phyloP scores from a whole-genome alignment of 257 asterid genomes.

The Marsdenia floribunda region DNA sequence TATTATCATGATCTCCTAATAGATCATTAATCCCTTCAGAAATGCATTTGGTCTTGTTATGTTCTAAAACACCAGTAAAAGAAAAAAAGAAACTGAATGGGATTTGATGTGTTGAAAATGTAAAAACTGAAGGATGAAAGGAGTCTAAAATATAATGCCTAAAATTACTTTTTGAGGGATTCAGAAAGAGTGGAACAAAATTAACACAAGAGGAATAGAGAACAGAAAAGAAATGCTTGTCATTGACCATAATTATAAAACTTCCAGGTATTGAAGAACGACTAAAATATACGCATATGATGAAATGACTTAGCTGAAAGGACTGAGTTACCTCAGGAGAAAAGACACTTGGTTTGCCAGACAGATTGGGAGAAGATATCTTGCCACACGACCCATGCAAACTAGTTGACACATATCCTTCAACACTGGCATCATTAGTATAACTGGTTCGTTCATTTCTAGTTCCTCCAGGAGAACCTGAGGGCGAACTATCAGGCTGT shows the following conservation, averaged over 20 bases:
- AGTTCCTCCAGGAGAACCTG: conserved; percentile 23
- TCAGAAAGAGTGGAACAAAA: neutral
- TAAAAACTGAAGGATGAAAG: neutral
- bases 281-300: neutral
- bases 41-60: neutral
- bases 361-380: conserved; percentile 28
- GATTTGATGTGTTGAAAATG: neutral
- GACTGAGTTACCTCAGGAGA: conserved; percentile 49
- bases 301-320: neutral
- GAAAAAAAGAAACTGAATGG: neutral
- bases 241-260: neutral
- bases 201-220: neutral
- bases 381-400: conserved; percentile 26
- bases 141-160: neutral
- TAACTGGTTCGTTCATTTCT: conserved; percentile 23
- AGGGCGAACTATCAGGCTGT: conserved; percentile 17
- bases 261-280: neutral
- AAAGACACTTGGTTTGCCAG: conserved; percentile 27
- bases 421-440: conserved; percentile 13
- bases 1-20: neutral
- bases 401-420: conserved; percentile 26
- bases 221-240: conserved; percentile 1
- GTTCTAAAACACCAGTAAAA: neutral
- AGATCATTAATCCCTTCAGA: neutral
- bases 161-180: neutral